Evolutionary conservation across 345 rosid species (phyloP), one percentile per base, ranked within the genome.

Genomic region (Bruguiera parviflora): DNA sequence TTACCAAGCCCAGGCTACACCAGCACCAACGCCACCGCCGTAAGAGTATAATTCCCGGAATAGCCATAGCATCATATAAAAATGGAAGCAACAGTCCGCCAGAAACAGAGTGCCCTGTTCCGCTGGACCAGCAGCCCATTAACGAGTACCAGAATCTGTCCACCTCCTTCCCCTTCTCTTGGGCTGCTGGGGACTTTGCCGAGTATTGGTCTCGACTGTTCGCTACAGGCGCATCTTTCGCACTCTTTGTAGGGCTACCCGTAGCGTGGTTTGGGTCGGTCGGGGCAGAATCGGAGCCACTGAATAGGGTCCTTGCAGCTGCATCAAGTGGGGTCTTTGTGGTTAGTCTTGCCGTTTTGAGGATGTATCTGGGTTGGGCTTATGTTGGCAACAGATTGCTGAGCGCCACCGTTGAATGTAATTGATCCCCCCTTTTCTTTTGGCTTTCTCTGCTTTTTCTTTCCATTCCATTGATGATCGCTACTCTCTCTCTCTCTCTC

Each of bases 361-460:
- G 97, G 79, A 93, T 93, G 98, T 93, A 91, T 72, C 83, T 93
- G 29, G 98, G 98, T 64, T 91, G 98, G 98, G 97, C 98, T 72
- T 93, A 93, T 64, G 97, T 93, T 51, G 96, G 98, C 46, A 93
- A 93, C 65, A 92, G 96, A 20, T 78, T 93, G 86, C 98, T 93
- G 61, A 93, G 96, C 67, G 98, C 98, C 83, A 93, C 97, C 13
- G 94, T 93, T 47, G 97, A 91, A 69, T 93, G 95, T 87, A 83
- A 73, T 72, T 70, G 9, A 6, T 13, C 15, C n/a, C 27, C 37
- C 11, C 18, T 32, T 13, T 8, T 49, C 49, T n/a, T 25, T 19
- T 69, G 31, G 10, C 21, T 7, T 18, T 28, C 8, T 24, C 1
- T 33, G 63, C 18, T 31, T 24, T 61, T 4, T 1, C 3, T 37